phyloP scores from a whole-genome alignment of 2,329 filamentous ascomycete genomes.

The Aspergillus floridensis region DNA sequence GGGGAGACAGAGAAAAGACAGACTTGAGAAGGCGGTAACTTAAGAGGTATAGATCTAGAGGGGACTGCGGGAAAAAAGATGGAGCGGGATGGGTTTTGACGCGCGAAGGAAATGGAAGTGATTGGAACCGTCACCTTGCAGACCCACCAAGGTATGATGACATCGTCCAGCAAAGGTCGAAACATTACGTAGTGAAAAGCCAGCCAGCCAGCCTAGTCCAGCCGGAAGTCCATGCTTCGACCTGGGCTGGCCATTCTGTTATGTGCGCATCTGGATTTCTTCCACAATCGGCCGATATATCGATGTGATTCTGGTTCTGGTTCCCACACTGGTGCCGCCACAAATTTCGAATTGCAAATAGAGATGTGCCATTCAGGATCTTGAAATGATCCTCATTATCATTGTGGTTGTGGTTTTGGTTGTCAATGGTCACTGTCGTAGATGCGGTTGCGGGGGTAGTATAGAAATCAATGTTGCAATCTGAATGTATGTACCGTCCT shows the following conservation, averaged over 20 bases:
- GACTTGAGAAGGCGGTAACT: no score
- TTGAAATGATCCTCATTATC: no score
- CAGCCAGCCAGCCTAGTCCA: no score
- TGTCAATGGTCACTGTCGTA: background rate
- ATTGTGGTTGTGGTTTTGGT: background rate
- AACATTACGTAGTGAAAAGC: background rate
- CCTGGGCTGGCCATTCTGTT: no score
- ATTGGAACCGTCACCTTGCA: background rate
- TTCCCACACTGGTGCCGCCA: background rate
- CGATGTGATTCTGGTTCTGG: no score
- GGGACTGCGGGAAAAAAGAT: background rate
- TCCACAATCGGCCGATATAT: no score
- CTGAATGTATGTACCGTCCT: background rate
- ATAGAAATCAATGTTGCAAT: background rate
- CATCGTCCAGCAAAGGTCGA: background rate
- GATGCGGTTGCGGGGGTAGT: background rate
- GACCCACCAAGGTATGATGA: background rate
- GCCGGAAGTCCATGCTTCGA: no score
- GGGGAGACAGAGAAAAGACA: background rate
- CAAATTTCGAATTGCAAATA: background rate
- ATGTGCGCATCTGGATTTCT: no score
- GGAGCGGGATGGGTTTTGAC: background rate
- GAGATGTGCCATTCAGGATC: no score
- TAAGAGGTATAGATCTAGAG: background rate
- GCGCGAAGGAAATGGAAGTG: background rate